Base-by-base conservation (phyloP, 805 yeast genomes). In the Nakazawaea wyomingensis region DNA sequence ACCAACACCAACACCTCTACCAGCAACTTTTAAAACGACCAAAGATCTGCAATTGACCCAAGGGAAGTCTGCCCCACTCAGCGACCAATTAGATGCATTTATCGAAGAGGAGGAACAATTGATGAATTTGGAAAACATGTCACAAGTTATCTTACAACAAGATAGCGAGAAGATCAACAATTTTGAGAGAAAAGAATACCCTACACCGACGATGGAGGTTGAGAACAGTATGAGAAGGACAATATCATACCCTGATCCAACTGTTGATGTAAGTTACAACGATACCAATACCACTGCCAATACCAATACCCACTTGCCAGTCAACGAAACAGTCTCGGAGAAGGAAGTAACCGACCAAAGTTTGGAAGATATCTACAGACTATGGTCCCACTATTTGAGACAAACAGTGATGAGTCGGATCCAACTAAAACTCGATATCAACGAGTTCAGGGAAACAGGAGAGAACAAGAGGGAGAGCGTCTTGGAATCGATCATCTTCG, bases 371-470 rank as follows among this genome's bases (percentile, higher is more conserved):
- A 21, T 41, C 8, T 21, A 34, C 16, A 14, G 21, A 19, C 11
- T 38, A 5, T 43, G 39, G 43, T 34, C 46, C 3, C 41, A 38
- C 22, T 43, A 43, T 20, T 35, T 43, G 33, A 43, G 39, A 21
- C 19, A 38, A 31, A 8, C 18, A 13, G 37, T 43, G 10, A 32
- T 39, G 35, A 43, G 24, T 29, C 33, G 46, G 19, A 43, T 43
- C 27, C 32, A 34, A 21, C 29, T 43, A 14, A 43, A 43, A 18
- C 19, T 43, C 10, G 46, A 39, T n/a, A 28, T 43, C 33, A 34
- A 24, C n/a, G 37, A 43, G 14, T 35, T 32, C 28, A 41, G 24
- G 20, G 42, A 37, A 14, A 20, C n/a, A 8, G 32, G 42, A 28
- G 30, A 17, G 20, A 34, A 30, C 5, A 36, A 36, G 41, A 36